Base-by-base conservation (phyloP, 164 flowering plant species). In the Berberis thunbergii region DNA sequence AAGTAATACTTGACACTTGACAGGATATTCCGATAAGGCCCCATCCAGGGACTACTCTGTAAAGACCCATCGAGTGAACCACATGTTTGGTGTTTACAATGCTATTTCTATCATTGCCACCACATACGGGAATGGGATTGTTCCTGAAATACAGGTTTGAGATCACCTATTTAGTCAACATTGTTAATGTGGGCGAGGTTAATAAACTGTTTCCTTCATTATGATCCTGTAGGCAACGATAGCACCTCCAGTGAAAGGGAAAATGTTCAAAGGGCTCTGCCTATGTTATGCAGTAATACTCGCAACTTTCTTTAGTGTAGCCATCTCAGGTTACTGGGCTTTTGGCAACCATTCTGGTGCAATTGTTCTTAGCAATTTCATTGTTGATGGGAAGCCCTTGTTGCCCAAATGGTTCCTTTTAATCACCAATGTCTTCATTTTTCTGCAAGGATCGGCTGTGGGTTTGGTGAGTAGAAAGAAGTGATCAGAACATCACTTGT, bases 261-360 rank as follows among this genome's bases (percentile, higher is more conserved):
- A 93, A 73, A 93, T 90, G 97, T 83, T 90, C 71, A 93, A 90
- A 75, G 98, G 97, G 13, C 76, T 93, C 1, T 73, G 82, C 41
- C 45, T 93, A 4, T 93, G 97, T 61, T 93, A 90, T 44, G 11
- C 79, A 0, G 84, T 86, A 0, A 81, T 84, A 8, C 38, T 61
- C 2, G 62, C 63, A n/a, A 85, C 94, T 4, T 90, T 86, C 81
- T 93, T 84, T 73, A 83, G 89, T 43, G 96, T 90, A 4, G 83
- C 86, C 11, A 79, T 90, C 11, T 88, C 97, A 4, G 96, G 98
- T 0, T 90, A 93, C 49, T 93, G 98, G 98, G 98, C 97, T 39
- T 90, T 93, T 61, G 98, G 98, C 2, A 93, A 90, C 68, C 59
- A 74, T 64, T 67, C 94, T 4, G 74, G 67, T 0, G 77, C 79